Conservation (phyloP, 2,329 filamentous ascomycete species). For the Aspergillus fischeri region DNA sequence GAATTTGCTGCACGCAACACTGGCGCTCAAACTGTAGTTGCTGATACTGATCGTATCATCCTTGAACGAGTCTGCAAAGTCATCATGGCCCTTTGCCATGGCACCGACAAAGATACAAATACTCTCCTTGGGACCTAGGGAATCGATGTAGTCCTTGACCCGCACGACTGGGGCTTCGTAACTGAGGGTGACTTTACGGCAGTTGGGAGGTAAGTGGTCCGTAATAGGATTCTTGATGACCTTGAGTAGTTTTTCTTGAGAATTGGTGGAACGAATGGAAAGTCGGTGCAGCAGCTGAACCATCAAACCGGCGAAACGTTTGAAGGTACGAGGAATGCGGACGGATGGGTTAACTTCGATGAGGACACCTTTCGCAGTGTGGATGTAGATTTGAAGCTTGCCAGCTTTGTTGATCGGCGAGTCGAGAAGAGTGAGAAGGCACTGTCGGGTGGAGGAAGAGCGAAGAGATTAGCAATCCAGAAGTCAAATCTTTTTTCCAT, state of each 20-base stretch:
- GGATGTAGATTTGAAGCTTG: slow-evolving; percentile 96
- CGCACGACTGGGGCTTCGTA: slow-evolving; percentile 87
- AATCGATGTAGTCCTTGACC: slow-evolving; percentile 82
- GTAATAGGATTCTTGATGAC: slow-evolving; percentile 98
- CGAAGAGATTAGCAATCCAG: slow-evolving; percentile 1
- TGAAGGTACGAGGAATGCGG: slow-evolving; percentile 95
- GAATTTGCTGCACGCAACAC: slow-evolving; percentile 99
- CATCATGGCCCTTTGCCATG: slow-evolving; percentile 96
- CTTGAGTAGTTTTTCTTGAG: slow-evolving; percentile 93
- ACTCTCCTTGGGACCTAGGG: slow-evolving; percentile 76
- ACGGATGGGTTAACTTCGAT: slow-evolving; percentile 99
- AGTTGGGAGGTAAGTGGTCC: slow-evolving; percentile 93
- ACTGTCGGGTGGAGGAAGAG: slow-evolving; percentile 52
- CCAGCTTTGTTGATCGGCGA: slow-evolving; percentile 98
- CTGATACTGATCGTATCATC: slow-evolving; percentile 98
- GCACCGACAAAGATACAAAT: slow-evolving; percentile 97
- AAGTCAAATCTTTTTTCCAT: slow-evolving; percentile 1
- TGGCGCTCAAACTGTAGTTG: slow-evolving; percentile 95
- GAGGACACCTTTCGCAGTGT: slow-evolving; percentile 92
- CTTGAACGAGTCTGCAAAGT: slow-evolving; percentile 90
- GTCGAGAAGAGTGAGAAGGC: slow-evolving; percentile 91
- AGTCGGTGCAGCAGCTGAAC: slow-evolving; percentile 94
- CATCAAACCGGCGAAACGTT: slow-evolving; percentile 98
- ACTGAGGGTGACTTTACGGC: slow-evolving; percentile 93
- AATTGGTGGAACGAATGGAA: slow-evolving; percentile 93